Conservation (phyloP, 495 filamentous ascomycete genomes). For the Beverwykella pulmonaria region DNA sequence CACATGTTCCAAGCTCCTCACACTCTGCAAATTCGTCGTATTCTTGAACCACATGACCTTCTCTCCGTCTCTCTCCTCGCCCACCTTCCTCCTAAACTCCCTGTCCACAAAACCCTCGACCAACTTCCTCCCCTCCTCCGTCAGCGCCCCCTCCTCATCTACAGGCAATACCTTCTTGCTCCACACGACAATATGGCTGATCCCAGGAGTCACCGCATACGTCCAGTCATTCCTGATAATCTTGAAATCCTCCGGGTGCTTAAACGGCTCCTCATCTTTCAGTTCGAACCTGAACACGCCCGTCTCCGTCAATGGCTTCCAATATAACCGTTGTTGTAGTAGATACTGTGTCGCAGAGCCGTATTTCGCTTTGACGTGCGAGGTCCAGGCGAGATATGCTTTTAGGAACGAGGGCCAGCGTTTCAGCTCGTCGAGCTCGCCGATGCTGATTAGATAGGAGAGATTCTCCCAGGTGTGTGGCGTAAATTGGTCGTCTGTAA, state of each 20-base stretch:
- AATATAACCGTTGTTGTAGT: conserved; percentile 69
- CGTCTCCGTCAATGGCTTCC: conserved; percentile 53
- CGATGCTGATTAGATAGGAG: conserved; percentile 51
- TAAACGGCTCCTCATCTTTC: conserved; percentile 63
- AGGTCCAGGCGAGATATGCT: conserved; percentile 81
- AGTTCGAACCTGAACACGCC: conserved; percentile 53
- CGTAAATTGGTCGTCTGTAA: conserved; percentile 43
- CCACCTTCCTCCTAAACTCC: conserved; percentile 59
- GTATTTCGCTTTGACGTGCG: conserved; percentile 68
- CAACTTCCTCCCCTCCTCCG: conserved; percentile 60
- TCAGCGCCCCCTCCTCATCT: conserved; percentile 69
- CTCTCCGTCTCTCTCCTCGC: conserved; percentile 45
- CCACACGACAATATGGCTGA: conserved; percentile 75
- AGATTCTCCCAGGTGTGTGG: conserved; percentile 45
- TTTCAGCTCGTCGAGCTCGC: conserved; percentile 75
- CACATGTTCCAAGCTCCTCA: conserved; percentile 77
- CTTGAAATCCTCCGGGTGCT: conserved; percentile 68
- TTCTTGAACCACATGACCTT: conserved; percentile 93
- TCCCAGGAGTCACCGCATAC: conserved; percentile 71
- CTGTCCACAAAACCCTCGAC: conserved; percentile 69
- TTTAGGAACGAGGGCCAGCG: conserved; percentile 80
- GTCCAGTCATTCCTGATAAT: conserved; percentile 91
- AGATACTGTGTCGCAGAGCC: conserved; percentile 79
- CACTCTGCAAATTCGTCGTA: conserved; percentile 85
- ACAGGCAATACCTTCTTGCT: conserved; percentile 60